Base-by-base conservation (phyloP, 208 protist species). In the Angomonas desouzai region DNA sequence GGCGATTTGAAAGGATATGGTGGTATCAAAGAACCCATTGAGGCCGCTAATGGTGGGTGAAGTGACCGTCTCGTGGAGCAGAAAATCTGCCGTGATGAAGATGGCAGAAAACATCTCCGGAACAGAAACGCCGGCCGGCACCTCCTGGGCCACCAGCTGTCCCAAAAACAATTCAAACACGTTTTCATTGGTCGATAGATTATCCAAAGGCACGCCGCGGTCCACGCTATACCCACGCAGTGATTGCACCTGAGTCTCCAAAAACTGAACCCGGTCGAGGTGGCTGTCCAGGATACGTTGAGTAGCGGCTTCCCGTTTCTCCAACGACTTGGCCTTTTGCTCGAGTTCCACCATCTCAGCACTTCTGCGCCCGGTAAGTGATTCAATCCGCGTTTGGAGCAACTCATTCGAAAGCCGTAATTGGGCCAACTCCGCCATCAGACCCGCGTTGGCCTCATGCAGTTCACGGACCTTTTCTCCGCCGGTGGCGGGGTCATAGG, bases 101-200 rank as follows among this genome's bases (percentile, higher is more conserved):
- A 96, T 62, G 34, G 66, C 59, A 16, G 70, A 62, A 55, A 85
- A 87, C 53, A 68, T 55, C 20, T 81, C 74, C 29, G 74, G 74
- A 20, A 80, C 74, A 22, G 68, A 60, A 1, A 85, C 57, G 22
- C 73, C 77, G 22, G 7, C 48, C 10, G 85, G 83, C 20, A 77
- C 79, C 51, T 87, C 80, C 2, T 79, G 78, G 1, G 83, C 81
- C 0, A 96, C 73, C 13, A 96, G 76, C 64, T 96, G 91, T 23
- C 91, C 91, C 22, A 96, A 62, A 48, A 94, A 96, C n/a, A 96
- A 77, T 76, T 96, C 87, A 45, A 96, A 85, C 25, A 93, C 86
- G 29, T 87, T 96, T 51, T 94, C 88, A 9, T 66, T 75, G 32
- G 60, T 55, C 3, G 43, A 72, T 36, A 93, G 32, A 10, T 74